Percentiles rank a stretch among this genome's conserved stretches.
Evolutionary conservation across 345 rosid genomes (phyloP).

Genomic region (Raphanus raphanistrum): DNA sequence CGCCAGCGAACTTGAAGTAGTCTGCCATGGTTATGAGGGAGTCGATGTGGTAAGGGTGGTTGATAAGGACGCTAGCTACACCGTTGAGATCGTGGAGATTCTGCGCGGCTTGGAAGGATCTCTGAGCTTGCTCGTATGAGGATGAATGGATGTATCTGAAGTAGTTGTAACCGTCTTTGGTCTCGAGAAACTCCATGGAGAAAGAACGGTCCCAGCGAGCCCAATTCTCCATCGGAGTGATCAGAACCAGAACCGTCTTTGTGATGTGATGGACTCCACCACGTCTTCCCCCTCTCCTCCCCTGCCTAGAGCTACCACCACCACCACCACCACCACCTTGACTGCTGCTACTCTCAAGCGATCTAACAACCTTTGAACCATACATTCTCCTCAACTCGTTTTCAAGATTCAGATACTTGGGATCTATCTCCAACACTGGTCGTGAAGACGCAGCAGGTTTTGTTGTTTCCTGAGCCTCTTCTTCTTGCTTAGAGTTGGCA

Average conservation of each 20-base stretch:
- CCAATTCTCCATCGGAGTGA: constrained; percentile 83
- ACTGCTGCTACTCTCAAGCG: constrained; percentile 62
- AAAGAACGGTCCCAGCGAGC: constrained; percentile 88
- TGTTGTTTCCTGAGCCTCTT: constrained; percentile 38
- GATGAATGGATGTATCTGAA: constrained; percentile 55
- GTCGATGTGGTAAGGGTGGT: constrained; percentile 83
- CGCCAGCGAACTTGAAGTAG: constrained; percentile 78
- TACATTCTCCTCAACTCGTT: constrained; percentile 75
- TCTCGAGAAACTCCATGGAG: constrained; percentile 82
- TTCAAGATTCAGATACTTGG: constrained; percentile 71
- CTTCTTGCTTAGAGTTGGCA: constrained; percentile 34
- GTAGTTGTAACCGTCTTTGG: constrained; percentile 60
- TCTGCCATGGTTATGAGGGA: constrained; percentile 94
- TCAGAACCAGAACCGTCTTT: constrained; percentile 61
- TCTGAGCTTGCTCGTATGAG: constrained; percentile 71
- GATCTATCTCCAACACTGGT: constrained; percentile 60
- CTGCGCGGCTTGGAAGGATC: constrained; percentile 78
- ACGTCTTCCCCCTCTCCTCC: constrained; percentile 64
- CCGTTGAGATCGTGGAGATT: constrained; percentile 83
- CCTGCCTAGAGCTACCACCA: constrained; percentile 60
- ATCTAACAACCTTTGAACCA: constrained; percentile 82
- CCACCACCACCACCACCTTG: constrained; percentile 49
- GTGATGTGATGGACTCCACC: constrained; percentile 67
- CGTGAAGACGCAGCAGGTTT: constrained; percentile 17
- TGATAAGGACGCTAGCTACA: constrained; percentile 60